Percentiles rank a stretch among this genome's conserved stretches.
phyloP scores from a whole-genome alignment of 345 rosid species.

The sweet orange (Citrus sinensis) region DVS_A1.0 CM039167.1:3465001-3465500 shows the following conservation, averaged over 20 bases:
- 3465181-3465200: constrained; percentile 10
- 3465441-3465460: constrained; percentile 8
- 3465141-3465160: background rate
- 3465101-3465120: background rate
- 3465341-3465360: constrained; percentile 38
- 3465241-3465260: constrained; percentile 45
- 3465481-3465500: constrained; percentile 94
- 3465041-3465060: constrained; percentile 44
- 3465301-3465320: constrained; percentile 96
- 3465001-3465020: constrained; percentile 74
- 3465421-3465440: background rate
- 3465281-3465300: constrained; percentile 98
- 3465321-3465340: constrained; percentile 85
- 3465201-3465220: constrained; percentile 63
- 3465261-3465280: constrained; percentile 61
- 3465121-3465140: background rate
- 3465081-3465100: background rate
- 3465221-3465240: constrained; percentile 77
- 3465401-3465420: background rate
- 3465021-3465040: constrained; percentile 45
- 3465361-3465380: background rate
- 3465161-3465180: background rate
- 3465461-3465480: constrained; percentile 41
- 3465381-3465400: background rate
- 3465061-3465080: background rate